Evolutionary conservation across 129 eudicot species (phyloP).

Genomic region (Lonicera japonica): DNA sequence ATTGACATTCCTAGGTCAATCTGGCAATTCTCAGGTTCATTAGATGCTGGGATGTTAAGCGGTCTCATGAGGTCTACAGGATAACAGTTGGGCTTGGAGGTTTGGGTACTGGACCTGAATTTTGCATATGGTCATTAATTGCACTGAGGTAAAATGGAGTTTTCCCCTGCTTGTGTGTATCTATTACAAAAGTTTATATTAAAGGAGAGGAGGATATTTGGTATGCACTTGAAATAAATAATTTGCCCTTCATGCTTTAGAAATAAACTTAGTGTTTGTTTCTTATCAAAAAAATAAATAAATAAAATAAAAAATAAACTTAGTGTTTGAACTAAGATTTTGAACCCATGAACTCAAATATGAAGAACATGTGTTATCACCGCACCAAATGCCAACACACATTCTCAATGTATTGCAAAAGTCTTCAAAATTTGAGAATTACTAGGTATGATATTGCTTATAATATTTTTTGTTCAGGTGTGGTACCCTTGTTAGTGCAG

Average conservation of each 20-base stretch:
- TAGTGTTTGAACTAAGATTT: not conserved
- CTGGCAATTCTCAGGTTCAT: conserved; percentile 47
- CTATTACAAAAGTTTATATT: no score
- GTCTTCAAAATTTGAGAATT: not conserved
- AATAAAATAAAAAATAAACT: no score
- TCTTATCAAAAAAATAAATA: no score
- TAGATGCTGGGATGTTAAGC: conserved; percentile 82
- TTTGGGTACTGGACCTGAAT: conserved; percentile 62
- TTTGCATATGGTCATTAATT: conserved; percentile 88
- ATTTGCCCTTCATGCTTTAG: no score
- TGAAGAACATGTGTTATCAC: no score
- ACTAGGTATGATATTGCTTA: not conserved
- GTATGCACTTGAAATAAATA: no score
- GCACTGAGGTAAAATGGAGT: conserved; percentile 53
- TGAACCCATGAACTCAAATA: no score
- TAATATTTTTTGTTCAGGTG: conserved; percentile 36
- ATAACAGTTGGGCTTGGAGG: conserved; percentile 92
- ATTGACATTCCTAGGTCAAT: not conserved
- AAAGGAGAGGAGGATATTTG: no score
- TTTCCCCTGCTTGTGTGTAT: not conserved
- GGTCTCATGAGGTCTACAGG: conserved; percentile 66
- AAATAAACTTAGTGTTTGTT: no score
- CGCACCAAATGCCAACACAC: no score
- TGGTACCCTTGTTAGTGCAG: conserved; percentile 88
- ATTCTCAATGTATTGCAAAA: not conserved